Evolutionary conservation across 768 basidiomycete species (phyloP), one percentile per base, ranked within the genome.

Genomic region (Epithele typhae): DNA sequence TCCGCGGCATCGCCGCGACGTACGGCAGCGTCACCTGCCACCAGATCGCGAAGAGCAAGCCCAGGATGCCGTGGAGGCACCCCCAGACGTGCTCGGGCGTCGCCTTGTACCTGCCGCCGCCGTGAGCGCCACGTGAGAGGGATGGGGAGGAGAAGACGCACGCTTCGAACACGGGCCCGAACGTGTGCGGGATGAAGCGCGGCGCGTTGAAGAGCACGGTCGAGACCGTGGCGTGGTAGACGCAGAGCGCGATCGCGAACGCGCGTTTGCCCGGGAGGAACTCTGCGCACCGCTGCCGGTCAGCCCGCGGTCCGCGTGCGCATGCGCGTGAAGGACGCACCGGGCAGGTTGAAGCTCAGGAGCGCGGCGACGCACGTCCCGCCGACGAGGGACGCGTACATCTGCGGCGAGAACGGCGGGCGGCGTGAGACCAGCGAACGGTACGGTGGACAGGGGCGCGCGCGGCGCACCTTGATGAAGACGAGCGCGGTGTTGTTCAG

Each of bases 221-320:
- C 1, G 88, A 87, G 40, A 74, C 74, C 25, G 83, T 64, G 48
- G 72, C 80, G 62, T 92, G 89, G 62, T 92, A 92, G 12, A 90
- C 56, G 51, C 83, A 82, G 2, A 92, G 75, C 9, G 73, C 79
- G 23, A 92, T 81, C 2, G 85, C 90, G 8, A 92, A 64, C 0
- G 87, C 90, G 14, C 90, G 80, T 68, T 92, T 92, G 10, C 88
- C 88, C 0, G 89, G 90, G 3, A 92, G 68, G 64, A 87, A 90
- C 55, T 92, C 89, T 87, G 51, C 27, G 27, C 8, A 30, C 14
- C 27, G 27, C n/a, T n/a, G 27, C 27, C 8, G 27, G 27, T 30
- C 14, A 7, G 27, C 14, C 27, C 27, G 27, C 27, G 27, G 14
- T 30, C 27, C n/a, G n/a, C n/a, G n/a, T n/a, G 27, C 14, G 27